Evolutionary conservation across 2,329 filamentous ascomycete species (phyloP).

Genomic region (Fusarium sororula): DNA sequence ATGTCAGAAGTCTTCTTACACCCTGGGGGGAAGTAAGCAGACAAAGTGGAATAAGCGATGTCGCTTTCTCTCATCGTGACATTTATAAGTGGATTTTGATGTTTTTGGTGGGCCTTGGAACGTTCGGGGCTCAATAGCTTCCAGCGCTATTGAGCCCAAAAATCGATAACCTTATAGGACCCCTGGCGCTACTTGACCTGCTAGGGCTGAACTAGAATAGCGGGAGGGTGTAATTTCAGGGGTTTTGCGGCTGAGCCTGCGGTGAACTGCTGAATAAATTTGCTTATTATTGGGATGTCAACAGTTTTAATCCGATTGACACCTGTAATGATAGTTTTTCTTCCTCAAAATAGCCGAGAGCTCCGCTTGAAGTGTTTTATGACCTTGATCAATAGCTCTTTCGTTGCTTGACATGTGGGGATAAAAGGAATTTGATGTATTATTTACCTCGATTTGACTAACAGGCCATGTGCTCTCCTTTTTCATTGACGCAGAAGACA

Average conservation of each 20-base stretch:
- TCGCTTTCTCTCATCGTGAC: background rate
- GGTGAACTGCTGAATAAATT: background rate
- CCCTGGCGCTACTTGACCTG: background rate
- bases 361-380: too few relatives aligned
- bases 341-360: background rate
- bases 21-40: accelerated
- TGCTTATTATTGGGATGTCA: background rate
- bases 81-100: background rate
- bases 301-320: background rate
- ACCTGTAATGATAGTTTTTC: background rate
- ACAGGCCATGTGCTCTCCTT: too few relatives aligned
- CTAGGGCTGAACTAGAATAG: background rate
- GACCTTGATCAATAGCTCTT: accelerated
- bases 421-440: too few relatives aligned
- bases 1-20: accelerated
- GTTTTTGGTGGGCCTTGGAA: background rate
- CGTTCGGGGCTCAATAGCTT: background rate
- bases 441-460: too few relatives aligned
- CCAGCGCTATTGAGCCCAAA: background rate
- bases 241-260: background rate
- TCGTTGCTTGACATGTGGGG: background rate
- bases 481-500: background rate
- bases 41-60: background rate
- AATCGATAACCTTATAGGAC: background rate
- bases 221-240: background rate